Evolutionary conservation across 208 protist species (phyloP).

Genomic region (Trichomonas gallinae): DNA sequence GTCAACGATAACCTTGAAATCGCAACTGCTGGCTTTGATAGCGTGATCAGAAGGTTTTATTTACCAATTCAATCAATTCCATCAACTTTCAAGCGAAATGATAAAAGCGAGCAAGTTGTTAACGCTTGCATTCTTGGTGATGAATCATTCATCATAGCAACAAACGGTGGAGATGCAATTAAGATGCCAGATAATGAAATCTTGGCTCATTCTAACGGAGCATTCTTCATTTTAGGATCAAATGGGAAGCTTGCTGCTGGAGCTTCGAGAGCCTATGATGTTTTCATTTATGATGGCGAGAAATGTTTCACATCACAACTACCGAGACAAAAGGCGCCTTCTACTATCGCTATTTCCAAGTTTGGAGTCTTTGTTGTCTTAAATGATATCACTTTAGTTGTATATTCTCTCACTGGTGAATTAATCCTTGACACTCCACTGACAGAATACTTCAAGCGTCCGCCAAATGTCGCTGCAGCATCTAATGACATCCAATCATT

Average conservation of each 20-base stretch:
- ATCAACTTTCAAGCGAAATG: background rate
- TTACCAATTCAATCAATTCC: background rate
- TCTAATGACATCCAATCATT: background rate
- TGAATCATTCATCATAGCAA: background rate
- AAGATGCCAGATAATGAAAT: background rate
- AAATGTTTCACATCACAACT: background rate
- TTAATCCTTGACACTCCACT: background rate
- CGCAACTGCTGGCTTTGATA: background rate
- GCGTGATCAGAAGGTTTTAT: background rate
- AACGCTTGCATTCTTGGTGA: background rate
- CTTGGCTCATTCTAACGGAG: background rate
- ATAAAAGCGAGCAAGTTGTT: background rate
- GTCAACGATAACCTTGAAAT: background rate
- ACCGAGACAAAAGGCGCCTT: background rate
- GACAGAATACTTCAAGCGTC: background rate
- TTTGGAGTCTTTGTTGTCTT: background rate
- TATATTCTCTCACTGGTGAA: background rate
- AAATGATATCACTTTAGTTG: background rate
- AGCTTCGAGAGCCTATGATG: background rate
- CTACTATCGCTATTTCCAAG: background rate
- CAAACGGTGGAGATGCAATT: background rate
- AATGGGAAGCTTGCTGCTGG: background rate
- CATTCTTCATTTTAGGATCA: background rate
- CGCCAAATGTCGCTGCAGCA: background rate
- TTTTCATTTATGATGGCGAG: background rate